Evolutionary conservation across 495 filamentous ascomycete species (phyloP).

Genomic region (Neurospora sp.): DNA sequence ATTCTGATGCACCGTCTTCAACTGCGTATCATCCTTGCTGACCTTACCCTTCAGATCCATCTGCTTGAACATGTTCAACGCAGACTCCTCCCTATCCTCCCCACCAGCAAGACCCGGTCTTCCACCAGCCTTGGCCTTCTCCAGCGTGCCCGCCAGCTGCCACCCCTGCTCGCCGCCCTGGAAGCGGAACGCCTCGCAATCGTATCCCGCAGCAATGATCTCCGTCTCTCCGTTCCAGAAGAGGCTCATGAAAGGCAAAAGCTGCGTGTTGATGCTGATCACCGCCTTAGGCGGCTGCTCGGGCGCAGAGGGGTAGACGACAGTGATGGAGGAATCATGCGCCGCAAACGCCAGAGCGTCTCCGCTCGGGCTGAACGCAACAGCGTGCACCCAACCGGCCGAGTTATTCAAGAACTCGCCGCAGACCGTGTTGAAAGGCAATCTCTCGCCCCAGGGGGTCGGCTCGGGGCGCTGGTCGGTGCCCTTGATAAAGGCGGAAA

Average conservation of each 20-base stretch:
- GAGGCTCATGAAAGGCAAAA: constrained; percentile 81
- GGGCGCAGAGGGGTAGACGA: constrained; percentile 88
- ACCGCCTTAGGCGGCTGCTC: constrained; percentile 86
- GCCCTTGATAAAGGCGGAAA: constrained; percentile 93
- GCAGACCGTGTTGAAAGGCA: constrained; percentile 97
- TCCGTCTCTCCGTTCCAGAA: constrained; percentile 89
- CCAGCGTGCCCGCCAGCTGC: constrained; percentile 75
- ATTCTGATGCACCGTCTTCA: constrained; percentile 96
- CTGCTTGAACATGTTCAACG: constrained; percentile 97
- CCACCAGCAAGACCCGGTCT: constrained; percentile 23
- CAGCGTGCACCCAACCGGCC: constrained; percentile 90
- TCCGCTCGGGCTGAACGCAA: constrained; percentile 83
- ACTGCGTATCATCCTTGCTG: constrained; percentile 70
- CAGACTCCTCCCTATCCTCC: constrained; percentile 51
- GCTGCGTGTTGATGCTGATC: constrained; percentile 76
- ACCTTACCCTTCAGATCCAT: constrained; percentile 95
- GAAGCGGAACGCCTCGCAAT: constrained; percentile 91
- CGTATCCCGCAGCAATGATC: constrained; percentile 92
- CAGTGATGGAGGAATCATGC: constrained; percentile 90
- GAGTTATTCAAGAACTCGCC: constrained; percentile 93
- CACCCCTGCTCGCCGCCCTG: constrained; percentile 74
- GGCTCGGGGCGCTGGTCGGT: constrained; percentile 80
- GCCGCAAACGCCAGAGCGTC: constrained; percentile 83
- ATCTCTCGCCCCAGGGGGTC: constrained; percentile 83
- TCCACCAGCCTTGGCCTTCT: constrained; percentile 53